These are phyloP conservation scores for Drosera spatulata DNA, from an alignment of 179 eudicot species.

Conservation along the genomic window DNA sequence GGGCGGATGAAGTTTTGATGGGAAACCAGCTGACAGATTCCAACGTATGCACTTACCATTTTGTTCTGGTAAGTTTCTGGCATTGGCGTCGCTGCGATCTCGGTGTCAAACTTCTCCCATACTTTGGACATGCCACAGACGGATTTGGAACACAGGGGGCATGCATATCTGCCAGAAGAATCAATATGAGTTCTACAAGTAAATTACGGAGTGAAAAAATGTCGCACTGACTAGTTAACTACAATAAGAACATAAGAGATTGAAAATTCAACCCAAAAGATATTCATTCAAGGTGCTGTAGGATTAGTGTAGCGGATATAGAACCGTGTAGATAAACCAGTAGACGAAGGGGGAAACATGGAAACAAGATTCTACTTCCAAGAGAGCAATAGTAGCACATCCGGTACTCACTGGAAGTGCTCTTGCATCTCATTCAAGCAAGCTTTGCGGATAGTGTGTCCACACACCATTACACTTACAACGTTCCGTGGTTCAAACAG, in stretches of 20 bases:
- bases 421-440: constrained; percentile 89
- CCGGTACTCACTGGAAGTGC: constrained; percentile 56
- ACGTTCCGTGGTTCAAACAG: constrained; percentile 68
- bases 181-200: too few species aligned
- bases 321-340: too few species aligned
- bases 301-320: too few species aligned
- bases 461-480: constrained; percentile 67
- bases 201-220: too few species aligned
- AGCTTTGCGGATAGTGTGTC: constrained; percentile 72
- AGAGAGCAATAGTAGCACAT: too few species aligned
- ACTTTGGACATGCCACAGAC: constrained; percentile 87
- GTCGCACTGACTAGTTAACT: too few species aligned
- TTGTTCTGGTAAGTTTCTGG: constrained; percentile 55
- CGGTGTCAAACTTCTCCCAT: constrained; percentile 78
- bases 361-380: neutral
- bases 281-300: too few species aligned
- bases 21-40: neutral
- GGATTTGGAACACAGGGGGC: constrained; percentile 89
- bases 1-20: neutral
- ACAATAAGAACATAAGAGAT: too few species aligned
- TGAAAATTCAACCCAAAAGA: too few species aligned
- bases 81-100: constrained; percentile 85
- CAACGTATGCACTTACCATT: constrained; percentile 29
- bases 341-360: too few species aligned
- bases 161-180: constrained; percentile 50